Base-by-base conservation (phyloP, 257 asterid genomes). In the Verbena officinalis region DNA sequence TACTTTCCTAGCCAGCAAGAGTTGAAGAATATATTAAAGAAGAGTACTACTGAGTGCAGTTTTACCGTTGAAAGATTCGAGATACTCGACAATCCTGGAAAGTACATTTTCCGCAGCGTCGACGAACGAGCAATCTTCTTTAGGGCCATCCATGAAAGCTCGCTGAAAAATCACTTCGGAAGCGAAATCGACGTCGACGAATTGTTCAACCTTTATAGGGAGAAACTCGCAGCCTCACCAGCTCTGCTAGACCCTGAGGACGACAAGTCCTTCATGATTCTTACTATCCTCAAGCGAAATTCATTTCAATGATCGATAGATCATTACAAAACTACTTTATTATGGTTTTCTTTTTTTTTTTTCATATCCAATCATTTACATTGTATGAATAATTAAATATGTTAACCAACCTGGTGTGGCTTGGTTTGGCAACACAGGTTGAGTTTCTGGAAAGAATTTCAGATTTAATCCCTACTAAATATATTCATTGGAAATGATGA, bases 121-220 rank as follows among this genome's bases (percentile, higher is more conserved):
- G 30, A 7, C 0, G 55, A 24, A 1, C 54, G 27, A 0, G 59
- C 71, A 4, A 10, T 39, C 7, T 27, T 20, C 16, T 23, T 24
- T n/a, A 55, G 77, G 19, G 70, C 66, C 17, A 52, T 40, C 11
- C 70, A 49, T 4, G 75, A 67, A 38, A 62, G 55, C 42, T 33
- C 62, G 46, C 21, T 70, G 1, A 30, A 23, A 38, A 42, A 65
- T 12, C 75, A 76, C 31, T 72, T 76, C 44, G 75, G 69, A 51
- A 31, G 46, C 38, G 67, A 59, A 54, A 48, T 73, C 44, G n/a
- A n/a, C n/a, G 64, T 77, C 53, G 76, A 70, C 27, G 81, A 75
- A 62, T 20, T 79, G 19, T 79, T 79, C 38, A 38, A 72, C 5
- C 36, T 20, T 10, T 75, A 64, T 34, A 13, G 17, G 40, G 21